These are phyloP conservation scores for Stereocaulon alpinum DNA, from an alignment of 495 filamentous ascomycete species.

Conservation along the genomic window DNA sequence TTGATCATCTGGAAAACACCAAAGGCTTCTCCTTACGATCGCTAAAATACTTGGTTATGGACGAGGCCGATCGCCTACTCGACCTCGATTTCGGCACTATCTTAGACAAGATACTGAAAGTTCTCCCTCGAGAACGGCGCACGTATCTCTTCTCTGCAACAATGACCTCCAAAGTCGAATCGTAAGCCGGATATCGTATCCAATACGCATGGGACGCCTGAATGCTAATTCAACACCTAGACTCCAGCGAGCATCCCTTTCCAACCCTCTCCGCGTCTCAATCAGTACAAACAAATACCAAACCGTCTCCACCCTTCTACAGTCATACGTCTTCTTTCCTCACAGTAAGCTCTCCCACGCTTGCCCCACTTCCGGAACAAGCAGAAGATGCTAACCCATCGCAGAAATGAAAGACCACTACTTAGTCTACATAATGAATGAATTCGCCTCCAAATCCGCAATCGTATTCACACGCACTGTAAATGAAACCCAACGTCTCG, in stretches of 20 bases:
- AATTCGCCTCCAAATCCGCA: constrained; percentile 67
- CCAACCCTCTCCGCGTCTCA: constrained; percentile 65
- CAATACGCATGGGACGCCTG: too few species aligned
- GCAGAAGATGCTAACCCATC: neutral
- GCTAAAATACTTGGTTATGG: constrained; percentile 83
- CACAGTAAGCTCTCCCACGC: constrained; percentile 35
- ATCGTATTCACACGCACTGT: constrained; percentile 95
- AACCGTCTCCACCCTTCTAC: constrained; percentile 74
- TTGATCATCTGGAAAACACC: constrained; percentile 94
- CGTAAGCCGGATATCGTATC: constrained; percentile 12
- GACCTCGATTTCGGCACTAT: constrained; percentile 92
- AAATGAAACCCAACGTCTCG: constrained; percentile 74
- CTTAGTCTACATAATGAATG: constrained; percentile 74
- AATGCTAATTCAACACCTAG: too few species aligned
- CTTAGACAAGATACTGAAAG: constrained; percentile 84
- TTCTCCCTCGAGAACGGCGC: constrained; percentile 65
- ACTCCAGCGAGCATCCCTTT: constrained; percentile 76
- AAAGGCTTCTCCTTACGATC: constrained; percentile 78
- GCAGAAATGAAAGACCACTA: constrained; percentile 78
- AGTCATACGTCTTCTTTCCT: constrained; percentile 76
- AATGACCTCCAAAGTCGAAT: constrained; percentile 85
- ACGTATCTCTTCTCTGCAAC: constrained; percentile 94
- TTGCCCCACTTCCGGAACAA: neutral
- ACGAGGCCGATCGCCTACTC: constrained; percentile 85
- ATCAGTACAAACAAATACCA: constrained; percentile 72